Conservation (phyloP, 2,329 filamentous ascomycete species). For the Talaromyces sp. region DNA sequence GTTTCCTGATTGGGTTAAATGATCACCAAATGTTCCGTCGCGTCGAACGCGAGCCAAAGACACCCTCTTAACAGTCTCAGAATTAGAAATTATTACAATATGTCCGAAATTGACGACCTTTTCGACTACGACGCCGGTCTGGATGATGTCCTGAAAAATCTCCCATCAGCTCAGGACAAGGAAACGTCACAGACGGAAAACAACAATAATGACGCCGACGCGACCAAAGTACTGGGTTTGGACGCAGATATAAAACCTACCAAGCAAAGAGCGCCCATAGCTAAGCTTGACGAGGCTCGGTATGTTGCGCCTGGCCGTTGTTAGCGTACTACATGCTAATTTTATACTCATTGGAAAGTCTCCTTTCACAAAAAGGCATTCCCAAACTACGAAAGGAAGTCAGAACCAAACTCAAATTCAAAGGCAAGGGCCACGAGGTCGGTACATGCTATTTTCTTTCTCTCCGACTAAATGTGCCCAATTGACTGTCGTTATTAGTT, state of each 20-base stretch:
- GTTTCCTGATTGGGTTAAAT: conserved; percentile 16
- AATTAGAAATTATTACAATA: conserved; percentile 23
- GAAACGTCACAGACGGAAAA: conserved; percentile 17
- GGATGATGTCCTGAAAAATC: conserved; percentile 48
- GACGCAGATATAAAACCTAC: conserved; percentile 81
- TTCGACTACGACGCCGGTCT: conserved; percentile 70
- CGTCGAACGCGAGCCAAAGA: conserved; percentile 18
- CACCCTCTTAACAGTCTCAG: not conserved
- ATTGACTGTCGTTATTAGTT: conserved; percentile 54
- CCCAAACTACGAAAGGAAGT: conserved; percentile 73
- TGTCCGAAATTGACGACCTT: conserved; percentile 59
- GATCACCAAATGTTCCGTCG: conserved; percentile 12
- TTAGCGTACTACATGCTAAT: not conserved
- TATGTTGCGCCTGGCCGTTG: conserved; percentile 36
- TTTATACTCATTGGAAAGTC: conserved; percentile 44
- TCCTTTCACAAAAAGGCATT: conserved; percentile 81
- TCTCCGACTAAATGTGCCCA: no score
- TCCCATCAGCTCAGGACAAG: conserved; percentile 26
- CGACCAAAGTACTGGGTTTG: conserved; percentile 57
- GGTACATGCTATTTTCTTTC: not conserved
- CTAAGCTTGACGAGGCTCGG: conserved; percentile 83
- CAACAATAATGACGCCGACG: conserved; percentile 3
- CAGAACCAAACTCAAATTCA: conserved; percentile 68
- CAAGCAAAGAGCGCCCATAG: conserved; percentile 71
- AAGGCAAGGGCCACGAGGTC: conserved; percentile 92